phyloP scores from a whole-genome alignment of 805 yeast species.

The Pichia nakasei region DNA sequence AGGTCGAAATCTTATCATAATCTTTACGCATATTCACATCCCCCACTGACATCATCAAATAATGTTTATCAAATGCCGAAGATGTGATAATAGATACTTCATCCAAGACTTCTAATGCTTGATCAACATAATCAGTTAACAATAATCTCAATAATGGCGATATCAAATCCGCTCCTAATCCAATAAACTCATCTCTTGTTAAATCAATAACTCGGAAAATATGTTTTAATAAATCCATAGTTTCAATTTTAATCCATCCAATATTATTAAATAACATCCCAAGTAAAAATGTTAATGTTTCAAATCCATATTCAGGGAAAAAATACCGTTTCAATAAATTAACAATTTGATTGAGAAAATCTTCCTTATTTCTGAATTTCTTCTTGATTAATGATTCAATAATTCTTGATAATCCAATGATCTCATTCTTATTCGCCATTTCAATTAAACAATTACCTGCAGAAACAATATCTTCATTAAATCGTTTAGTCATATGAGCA shows the following conservation, averaged over 20 bases:
- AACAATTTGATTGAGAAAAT: conserved; percentile 75
- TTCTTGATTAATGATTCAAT: conserved; percentile 67
- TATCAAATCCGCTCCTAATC: conserved; percentile 91
- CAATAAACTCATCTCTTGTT: conserved; percentile 67
- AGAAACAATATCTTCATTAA: conserved; percentile 39
- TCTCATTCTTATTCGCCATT: conserved; percentile 50
- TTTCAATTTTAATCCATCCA: conserved; percentile 72
- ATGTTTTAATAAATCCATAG: conserved; percentile 65
- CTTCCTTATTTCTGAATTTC: conserved; percentile 83
- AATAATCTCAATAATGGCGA: conserved; percentile 77
- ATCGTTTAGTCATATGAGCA: conserved; percentile 54
- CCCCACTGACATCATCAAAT: conserved; percentile 85
- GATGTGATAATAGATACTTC: conserved; percentile 82
- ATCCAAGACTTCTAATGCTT: conserved; percentile 84
- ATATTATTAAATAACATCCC: conserved; percentile 73
- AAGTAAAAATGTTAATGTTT: conserved; percentile 61
- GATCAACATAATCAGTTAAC: conserved; percentile 79
- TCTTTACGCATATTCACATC: conserved; percentile 69
- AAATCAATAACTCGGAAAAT: conserved; percentile 73
- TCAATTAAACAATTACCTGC: conserved; percentile 50
- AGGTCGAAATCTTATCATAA: conserved; percentile 75
- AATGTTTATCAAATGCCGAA: conserved; percentile 83
- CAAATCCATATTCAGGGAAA: conserved; percentile 69
- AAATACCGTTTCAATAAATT: conserved; percentile 58
- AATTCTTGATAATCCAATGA: conserved; percentile 55